These are phyloP conservation scores for Boeremia exigua DNA, from an alignment of 2,329 filamentous ascomycete genomes.

Conservation along the genomic window DNA sequence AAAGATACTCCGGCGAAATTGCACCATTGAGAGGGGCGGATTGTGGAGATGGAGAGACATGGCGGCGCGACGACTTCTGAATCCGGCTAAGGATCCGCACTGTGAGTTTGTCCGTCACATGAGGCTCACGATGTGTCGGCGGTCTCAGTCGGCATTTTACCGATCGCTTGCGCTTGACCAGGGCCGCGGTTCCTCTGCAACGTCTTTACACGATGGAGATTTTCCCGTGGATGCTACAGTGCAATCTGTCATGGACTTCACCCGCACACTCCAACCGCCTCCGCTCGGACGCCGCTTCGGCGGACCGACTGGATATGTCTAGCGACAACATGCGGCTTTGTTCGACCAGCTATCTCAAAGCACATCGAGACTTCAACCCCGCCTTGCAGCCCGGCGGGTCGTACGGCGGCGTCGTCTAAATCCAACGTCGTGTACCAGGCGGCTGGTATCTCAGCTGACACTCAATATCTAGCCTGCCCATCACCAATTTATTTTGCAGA, in stretches of 20 bases:
- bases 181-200: slow-evolving; percentile 4
- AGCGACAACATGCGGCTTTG: slow-evolving; percentile 10
- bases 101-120: slow-evolving; percentile 20
- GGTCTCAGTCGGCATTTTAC: slow-evolving; percentile 11
- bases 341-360: slow-evolving; percentile 8
- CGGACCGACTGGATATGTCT: slow-evolving; percentile 11
- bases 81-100: slow-evolving; percentile 22
- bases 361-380: slow-evolving; percentile 15
- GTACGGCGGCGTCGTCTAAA: slow-evolving; percentile 28
- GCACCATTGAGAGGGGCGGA: slow-evolving; percentile 18
- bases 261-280: not conserved
- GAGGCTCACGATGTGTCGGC: slow-evolving; percentile 18
- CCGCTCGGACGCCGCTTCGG: slow-evolving; percentile 15
- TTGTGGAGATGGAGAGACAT: slow-evolving; percentile 9
- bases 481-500: slow-evolving; percentile 16
- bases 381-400: slow-evolving; percentile 19
- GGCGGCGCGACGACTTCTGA: slow-evolving; percentile 11
- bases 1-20: slow-evolving; percentile 20
- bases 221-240: not conserved
- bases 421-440: slow-evolving; percentile 27
- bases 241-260: slow-evolving; percentile 15
- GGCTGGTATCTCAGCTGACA: slow-evolving; percentile 26
- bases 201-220: not conserved
- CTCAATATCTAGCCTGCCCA: slow-evolving; percentile 6
- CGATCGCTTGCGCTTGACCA: slow-evolving; percentile 15